A percentile compares a stretch with the other conserved stretches of the same genome.
Evolutionary conservation across 208 protist species (phyloP).

Genomic region (Trypanosoma mega): DNA sequence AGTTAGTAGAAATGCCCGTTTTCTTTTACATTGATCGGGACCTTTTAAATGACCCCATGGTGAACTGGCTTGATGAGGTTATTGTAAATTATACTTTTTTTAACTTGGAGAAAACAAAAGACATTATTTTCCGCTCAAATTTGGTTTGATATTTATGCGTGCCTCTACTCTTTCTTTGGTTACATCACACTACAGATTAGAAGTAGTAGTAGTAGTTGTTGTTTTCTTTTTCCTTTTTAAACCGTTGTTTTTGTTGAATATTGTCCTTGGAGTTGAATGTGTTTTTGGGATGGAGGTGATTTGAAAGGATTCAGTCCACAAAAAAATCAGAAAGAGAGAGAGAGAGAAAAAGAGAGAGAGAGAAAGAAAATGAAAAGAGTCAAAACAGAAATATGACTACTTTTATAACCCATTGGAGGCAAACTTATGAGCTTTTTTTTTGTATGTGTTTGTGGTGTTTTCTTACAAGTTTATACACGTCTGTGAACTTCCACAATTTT

Average conservation of each 20-base stretch:
- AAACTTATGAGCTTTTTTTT: no score
- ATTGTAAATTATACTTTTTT: slow-evolving; percentile 93
- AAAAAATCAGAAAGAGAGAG: slow-evolving; percentile 2
- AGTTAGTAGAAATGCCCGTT: slow-evolving; percentile 96
- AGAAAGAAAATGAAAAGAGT: neutral
- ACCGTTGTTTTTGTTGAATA: no score
- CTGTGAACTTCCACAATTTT: no score
- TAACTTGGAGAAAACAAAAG: slow-evolving; percentile 85
- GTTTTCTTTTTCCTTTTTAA: no score
- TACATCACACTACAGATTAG: no score
- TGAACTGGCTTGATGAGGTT: slow-evolving; percentile 86
- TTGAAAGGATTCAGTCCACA: neutral
- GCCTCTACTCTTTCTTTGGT: neutral
- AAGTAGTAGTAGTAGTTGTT: no score
- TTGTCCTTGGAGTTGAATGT: no score
- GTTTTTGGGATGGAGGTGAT: neutral
- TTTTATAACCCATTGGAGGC: no score
- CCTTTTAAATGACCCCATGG: slow-evolving; percentile 88
- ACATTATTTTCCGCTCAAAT: slow-evolving; percentile 79
- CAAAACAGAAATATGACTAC: no score
- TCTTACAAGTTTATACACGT: no score
- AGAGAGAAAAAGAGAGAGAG: no score
- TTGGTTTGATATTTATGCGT: slow-evolving; percentile 11
- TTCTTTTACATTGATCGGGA: slow-evolving; percentile 97
- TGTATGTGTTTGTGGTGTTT: no score